Evolutionary conservation across 108 stramenopile genomes (phyloP), one percentile per base, ranked within the genome.

Genomic region (Hondaea fermentalgiana): DNA sequence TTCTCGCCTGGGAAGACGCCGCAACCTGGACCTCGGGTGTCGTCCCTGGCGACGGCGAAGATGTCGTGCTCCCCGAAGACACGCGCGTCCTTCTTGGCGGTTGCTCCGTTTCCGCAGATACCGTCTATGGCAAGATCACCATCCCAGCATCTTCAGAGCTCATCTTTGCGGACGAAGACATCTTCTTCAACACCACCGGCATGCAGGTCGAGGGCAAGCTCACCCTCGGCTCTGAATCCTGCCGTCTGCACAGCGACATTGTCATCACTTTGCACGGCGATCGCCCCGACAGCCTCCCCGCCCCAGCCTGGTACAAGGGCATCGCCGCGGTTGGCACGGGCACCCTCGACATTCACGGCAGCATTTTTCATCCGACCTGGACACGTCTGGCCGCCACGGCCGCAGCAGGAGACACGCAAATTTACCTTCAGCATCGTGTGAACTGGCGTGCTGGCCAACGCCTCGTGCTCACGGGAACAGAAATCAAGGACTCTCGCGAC

Each of bases 381-480:
- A 87, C 92, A 17, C 91, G 93, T 5, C 92, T 94, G 19, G 92
- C 91, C 6, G 72, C 88, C 69, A 92, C 92, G 12, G 92, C 76
- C 53, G 45, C 57, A 2, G 45, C 64, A 44, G 91, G 92, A 17
- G 90, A 92, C 29, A 90, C 58, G 35, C 53, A 58, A n/a, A 44
- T 93, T 53, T 55, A 88, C 49, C 45, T 93, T 19, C 93, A 93
- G 58, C 49, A 93, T 17, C 44, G 49, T 23, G 93, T 93, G 4
- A 92, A 94, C 58, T 93, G 94, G 94, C 91, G 91, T 19, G 49
- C 35, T 3, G 93, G 93, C 16, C 92, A 92, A 57, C 71, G 91
- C 44, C 59, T 94, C 23, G 90, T 94, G n/a, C 60, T 94, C 17
- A 69, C 89, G 5, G 92, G 91, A 5, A 90, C 90, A 19, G 88